Percentiles rank a stretch among this genome's conserved stretches.
Conservation (phyloP, 176 grass and related monocot species). For the Miscanthus lutarioriparius region DNA sequence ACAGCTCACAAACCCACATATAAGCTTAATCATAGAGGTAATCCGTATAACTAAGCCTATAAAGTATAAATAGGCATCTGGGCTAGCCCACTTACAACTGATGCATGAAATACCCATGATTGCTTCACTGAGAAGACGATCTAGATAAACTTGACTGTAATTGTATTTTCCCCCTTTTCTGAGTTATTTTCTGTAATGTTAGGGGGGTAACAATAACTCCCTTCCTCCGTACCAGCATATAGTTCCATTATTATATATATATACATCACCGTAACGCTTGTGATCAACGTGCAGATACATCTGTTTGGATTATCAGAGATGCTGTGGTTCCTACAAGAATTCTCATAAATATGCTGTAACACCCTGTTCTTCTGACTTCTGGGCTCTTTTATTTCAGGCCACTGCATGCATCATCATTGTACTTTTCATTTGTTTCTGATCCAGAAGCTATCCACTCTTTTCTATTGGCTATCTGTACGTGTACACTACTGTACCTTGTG, state of each 20-base stretch:
- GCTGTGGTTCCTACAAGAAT: not conserved
- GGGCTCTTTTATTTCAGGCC: not conserved
- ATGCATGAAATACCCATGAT: no score
- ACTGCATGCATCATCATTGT: slow-evolving; percentile 6
- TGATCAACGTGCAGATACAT: not conserved
- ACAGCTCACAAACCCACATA: no score
- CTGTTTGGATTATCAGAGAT: not conserved
- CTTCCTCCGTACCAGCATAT: not conserved
- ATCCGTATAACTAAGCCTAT: no score
- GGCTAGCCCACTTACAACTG: no score
- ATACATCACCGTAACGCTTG: not conserved
- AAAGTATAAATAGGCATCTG: no score
- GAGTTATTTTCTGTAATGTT: not conserved
- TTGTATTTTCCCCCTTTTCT: not conserved
- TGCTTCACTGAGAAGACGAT: not conserved
- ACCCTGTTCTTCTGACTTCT: not conserved
- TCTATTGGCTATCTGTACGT: not conserved
- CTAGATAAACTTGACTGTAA: not conserved
- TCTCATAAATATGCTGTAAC: not conserved
- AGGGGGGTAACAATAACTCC: not conserved
- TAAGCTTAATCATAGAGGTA: no score
- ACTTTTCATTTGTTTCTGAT: not conserved
- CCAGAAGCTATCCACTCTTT: not conserved
- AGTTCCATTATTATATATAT: no score
- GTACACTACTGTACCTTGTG: not conserved